phyloP scores from a whole-genome alignment of 805 yeast species.

The Saccharomycopsis sp. region DNA sequence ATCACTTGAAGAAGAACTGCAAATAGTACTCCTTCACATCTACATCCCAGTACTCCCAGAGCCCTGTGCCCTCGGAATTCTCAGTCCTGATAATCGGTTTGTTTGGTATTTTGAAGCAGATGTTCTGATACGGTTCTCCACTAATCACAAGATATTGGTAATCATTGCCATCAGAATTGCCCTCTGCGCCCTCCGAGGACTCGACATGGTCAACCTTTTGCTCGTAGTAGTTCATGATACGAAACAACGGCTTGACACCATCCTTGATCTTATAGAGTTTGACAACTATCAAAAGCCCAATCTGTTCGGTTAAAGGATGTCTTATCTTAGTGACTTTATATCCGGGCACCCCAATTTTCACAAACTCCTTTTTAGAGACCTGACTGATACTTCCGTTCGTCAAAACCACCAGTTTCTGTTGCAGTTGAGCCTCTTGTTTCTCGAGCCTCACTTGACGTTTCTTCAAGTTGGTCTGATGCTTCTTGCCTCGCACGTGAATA shows the following conservation, averaged over 20 bases:
- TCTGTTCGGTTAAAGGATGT: slow-evolving; percentile 47
- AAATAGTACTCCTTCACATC: slow-evolving; percentile 63
- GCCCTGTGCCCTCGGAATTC: slow-evolving; percentile 25
- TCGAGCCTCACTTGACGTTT: slow-evolving; percentile 38
- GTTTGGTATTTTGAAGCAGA: slow-evolving; percentile 69
- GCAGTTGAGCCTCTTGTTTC: slow-evolving; percentile 9
- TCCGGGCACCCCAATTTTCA: slow-evolving; percentile 68
- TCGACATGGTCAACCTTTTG: slow-evolving; percentile 45
- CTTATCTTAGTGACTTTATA: slow-evolving; percentile 63
- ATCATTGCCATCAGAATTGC: slow-evolving; percentile 24
- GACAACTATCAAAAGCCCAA: slow-evolving; percentile 63
- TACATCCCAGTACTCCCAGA: slow-evolving; percentile 70
- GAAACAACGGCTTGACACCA: slow-evolving; percentile 51
- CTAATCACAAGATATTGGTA: slow-evolving; percentile 71
- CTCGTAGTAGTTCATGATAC: slow-evolving; percentile 77
- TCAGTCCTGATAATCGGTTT: slow-evolving; percentile 35
- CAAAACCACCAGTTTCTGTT: slow-evolving; percentile 11
- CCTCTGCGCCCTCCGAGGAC: slow-evolving; percentile 22
- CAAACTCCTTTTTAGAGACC: slow-evolving; percentile 39
- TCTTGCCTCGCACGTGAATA: slow-evolving; percentile 77
- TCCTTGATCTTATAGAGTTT: slow-evolving; percentile 44
- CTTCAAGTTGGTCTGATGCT: slow-evolving; percentile 70
- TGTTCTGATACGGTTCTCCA: slow-evolving; percentile 87
- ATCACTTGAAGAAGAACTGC: slow-evolving; percentile 52
- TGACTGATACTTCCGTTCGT: slow-evolving; percentile 14